Evolutionary conservation across 1,284 basidiomycete genomes (phyloP).

Genomic region (Porodaedalea pini): DNA sequence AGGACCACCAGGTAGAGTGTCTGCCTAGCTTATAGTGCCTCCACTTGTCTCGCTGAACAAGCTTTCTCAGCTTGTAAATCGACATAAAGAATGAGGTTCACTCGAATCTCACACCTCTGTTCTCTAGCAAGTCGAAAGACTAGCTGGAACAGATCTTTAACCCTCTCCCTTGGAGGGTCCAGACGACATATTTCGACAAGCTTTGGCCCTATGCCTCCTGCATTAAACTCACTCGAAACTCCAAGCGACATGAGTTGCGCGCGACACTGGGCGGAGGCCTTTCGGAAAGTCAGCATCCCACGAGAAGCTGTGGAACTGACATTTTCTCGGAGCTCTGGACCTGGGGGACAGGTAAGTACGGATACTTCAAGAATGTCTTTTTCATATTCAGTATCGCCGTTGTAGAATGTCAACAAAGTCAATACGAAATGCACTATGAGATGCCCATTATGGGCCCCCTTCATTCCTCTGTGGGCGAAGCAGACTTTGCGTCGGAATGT

Average conservation of each 20-base stretch:
- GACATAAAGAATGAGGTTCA: not conserved
- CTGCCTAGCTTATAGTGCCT: no score
- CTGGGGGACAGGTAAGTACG: slow-evolving; percentile 65
- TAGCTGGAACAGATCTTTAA: not conserved
- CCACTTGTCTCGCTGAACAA: no score
- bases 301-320: slow-evolving; percentile 51
- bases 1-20: no score
- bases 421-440: slow-evolving; percentile 71
- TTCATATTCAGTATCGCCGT: not conserved
- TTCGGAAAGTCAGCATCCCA: slow-evolving; percentile 43
- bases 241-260: slow-evolving; percentile 43
- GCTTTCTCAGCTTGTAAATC: no score
- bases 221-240: slow-evolving; percentile 32
- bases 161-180: no score
- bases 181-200: slow-evolving; percentile 3
- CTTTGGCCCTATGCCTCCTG: slow-evolving; percentile 35
- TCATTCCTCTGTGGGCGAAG: slow-evolving; percentile 70
- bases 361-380: not conserved
- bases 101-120: not conserved
- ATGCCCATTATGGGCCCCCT: slow-evolving; percentile 50
- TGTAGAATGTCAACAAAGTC: slow-evolving; percentile 77
- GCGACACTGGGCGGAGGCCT: slow-evolving; percentile 48
- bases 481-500: slow-evolving; percentile 51
- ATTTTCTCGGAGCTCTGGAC: slow-evolving; percentile 73
- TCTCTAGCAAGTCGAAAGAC: not conserved